These are phyloP conservation scores for Dryas drummondii DNA, from an alignment of 306 rosid species.

Conservation along the genomic window DNA sequence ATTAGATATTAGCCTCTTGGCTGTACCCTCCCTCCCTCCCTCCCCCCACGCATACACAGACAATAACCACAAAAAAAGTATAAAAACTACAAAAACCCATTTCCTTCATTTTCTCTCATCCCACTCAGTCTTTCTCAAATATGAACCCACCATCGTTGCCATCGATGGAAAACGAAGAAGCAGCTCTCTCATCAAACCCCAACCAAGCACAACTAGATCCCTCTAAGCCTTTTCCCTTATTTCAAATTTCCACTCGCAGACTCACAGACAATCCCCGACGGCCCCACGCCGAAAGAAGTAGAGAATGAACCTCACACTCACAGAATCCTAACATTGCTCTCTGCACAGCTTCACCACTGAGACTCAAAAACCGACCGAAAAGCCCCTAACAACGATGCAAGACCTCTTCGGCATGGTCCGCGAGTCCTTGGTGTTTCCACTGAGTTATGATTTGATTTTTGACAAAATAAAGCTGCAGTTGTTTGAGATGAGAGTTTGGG, in stretches of 20 bases:
- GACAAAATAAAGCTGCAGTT: too few species aligned
- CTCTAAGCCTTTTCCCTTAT: constrained; percentile 30
- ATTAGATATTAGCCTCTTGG: too few species aligned
- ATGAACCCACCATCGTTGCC: background rate
- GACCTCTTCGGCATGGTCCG: constrained; percentile 80
- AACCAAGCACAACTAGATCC: constrained; percentile 34
- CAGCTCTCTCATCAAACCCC: constrained; percentile 19
- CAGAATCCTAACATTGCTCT: constrained; percentile 26
- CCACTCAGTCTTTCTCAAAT: background rate
- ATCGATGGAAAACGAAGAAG: constrained; percentile 40
- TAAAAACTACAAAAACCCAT: background rate
- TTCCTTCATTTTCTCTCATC: background rate
- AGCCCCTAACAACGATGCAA: constrained; percentile 45
- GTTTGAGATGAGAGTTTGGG: too few species aligned
- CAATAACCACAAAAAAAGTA: too few species aligned
- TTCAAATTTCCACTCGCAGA: constrained; percentile 18
- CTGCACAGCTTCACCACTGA: background rate
- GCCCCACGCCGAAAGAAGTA: background rate
- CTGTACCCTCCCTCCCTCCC: too few species aligned
- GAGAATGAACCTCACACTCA: constrained; percentile 20
- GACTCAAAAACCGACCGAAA: too few species aligned
- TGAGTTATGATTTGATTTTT: too few species aligned
- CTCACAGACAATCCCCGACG: background rate
- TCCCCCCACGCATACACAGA: too few species aligned
- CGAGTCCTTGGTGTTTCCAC: constrained; percentile 67